A percentile compares a stretch with the other conserved stretches of the same genome.
phyloP scores from a whole-genome alignment of 176 grass and related monocot species.

The Ensete ventricosum region DNA sequence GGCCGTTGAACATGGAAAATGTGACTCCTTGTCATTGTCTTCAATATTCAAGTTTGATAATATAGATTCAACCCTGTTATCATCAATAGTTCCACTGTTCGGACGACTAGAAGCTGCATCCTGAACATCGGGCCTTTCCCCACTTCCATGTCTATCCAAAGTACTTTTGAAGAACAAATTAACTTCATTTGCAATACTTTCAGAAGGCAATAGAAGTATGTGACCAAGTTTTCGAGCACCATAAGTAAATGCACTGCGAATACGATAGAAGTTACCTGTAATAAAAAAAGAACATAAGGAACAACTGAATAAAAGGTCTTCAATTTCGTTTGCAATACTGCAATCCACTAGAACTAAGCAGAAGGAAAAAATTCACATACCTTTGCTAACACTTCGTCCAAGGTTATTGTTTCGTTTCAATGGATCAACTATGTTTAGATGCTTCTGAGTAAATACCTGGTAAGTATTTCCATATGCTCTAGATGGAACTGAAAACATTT shows the following conservation, averaged over 20 bases:
- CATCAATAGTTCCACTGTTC: neutral
- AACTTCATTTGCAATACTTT: slow-evolving; percentile 43
- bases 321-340: neutral
- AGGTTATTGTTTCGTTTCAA: slow-evolving; percentile 84
- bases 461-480: slow-evolving; percentile 36
- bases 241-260: slow-evolving; percentile 84
- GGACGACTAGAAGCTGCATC: neutral
- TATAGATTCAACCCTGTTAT: neutral
- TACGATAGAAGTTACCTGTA: slow-evolving; percentile 74
- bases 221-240: slow-evolving; percentile 77
- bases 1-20: slow-evolving; percentile 8
- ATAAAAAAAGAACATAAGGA: neutral
- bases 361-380: slow-evolving; percentile 29
- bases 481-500: slow-evolving; percentile 35
- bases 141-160: slow-evolving; percentile 46
- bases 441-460: slow-evolving; percentile 42
- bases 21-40: slow-evolving; percentile 7
- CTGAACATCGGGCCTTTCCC: slow-evolving; percentile 49
- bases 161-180: slow-evolving; percentile 75
- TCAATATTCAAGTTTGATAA: slow-evolving; percentile 33
- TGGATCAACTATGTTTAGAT: slow-evolving; percentile 90
- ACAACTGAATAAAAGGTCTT: neutral
- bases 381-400: slow-evolving; percentile 85
- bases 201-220: slow-evolving; percentile 49
- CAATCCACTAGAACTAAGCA: neutral